Evolutionary conservation across 805 yeast genomes (phyloP).

Genomic region (Candida bentonensis): DNA sequence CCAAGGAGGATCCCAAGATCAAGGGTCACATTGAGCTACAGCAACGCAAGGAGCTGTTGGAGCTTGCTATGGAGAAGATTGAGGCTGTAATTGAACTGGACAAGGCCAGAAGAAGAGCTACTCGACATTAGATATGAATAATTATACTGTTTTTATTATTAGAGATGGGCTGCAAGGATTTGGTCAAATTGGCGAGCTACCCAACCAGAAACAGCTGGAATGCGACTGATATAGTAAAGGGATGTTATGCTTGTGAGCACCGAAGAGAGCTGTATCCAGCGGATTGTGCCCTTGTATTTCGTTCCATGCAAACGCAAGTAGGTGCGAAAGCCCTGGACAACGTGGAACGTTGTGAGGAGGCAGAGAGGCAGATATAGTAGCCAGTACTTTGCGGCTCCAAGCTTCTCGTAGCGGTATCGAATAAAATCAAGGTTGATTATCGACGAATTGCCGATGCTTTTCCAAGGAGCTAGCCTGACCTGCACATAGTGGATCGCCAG

Average conservation of each 20-base stretch:
- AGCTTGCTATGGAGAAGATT: conserved; percentile 69
- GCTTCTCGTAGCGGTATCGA: conserved; percentile 24
- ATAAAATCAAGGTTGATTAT: conserved; percentile 38
- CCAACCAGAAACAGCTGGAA: conserved; percentile 10
- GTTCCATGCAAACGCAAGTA: conserved; percentile 22
- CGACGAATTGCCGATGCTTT: conserved; percentile 50
- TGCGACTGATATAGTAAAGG: conserved; percentile 4
- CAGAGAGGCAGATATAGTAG: conserved; percentile 23
- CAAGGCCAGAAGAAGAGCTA: conserved; percentile 14
- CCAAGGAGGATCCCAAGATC: conserved; percentile 87
- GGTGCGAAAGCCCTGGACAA: conserved; percentile 36
- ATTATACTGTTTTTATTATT: background rate
- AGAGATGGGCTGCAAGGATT: conserved; percentile 4
- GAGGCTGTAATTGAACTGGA: conserved; percentile 69
- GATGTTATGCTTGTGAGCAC: conserved; percentile 3
- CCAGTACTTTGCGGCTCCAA: conserved; percentile 16
- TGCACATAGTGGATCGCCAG: conserved; percentile 32
- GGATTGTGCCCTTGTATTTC: conserved; percentile 1
- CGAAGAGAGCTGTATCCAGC: background rate
- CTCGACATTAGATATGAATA: background rate
- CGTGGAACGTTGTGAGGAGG: conserved; percentile 35
- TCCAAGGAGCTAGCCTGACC: conserved; percentile 35
- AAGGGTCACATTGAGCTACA: conserved; percentile 86
- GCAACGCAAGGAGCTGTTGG: conserved; percentile 79
- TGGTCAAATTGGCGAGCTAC: conserved; percentile 8